Evolutionary conservation across 768 basidiomycete species (phyloP), one percentile per base, ranked within the genome.

Genomic region (Leccinum ochraceum): DNA sequence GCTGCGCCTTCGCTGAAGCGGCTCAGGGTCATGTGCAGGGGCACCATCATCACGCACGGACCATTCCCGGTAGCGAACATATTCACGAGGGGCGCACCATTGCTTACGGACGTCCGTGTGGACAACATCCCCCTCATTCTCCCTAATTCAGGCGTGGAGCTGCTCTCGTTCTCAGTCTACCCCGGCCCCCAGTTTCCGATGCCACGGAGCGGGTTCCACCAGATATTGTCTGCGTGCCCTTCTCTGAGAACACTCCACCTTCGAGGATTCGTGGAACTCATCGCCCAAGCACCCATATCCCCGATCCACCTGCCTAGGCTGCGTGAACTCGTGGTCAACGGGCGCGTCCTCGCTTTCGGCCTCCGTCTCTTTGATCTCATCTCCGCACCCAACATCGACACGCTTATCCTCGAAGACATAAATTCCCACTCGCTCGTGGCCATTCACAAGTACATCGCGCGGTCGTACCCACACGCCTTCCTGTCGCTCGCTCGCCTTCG

Each of bases 151-250:
- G n/a, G 49, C 30, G 50, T 54, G 11, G 72, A 66, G 55, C 63
- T 59, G 10, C 68, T 76, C 20, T 75, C 76, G 44, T 67, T 76
- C 28, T 76, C 74, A 34, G 66, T 69, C 30, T 73, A 68, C 60
- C 74, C 72, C 9, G 77, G 74, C 24, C 67, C 71, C 11, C 71
- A 73, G 49, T 73, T 74, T 44, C 66, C 73, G 10, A 63, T 73
- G 59, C 56, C 69, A 16, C 68, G 68, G 34, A 63, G 59, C 11
- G 70, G 60, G 13, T 69, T 73, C 30, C 64, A 70, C 39, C 60
- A 63, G 49, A 61, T 60, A 39, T 36, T 69, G 4, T 46, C 65
- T 6, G 59, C 57, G 42, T 75, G 72, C 22, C 64, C 68, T 6
- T 63, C 54, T 2, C 53, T 74, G 16, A 63, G 54, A 42, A 57